Evolutionary conservation across 2,329 filamentous ascomycete species (phyloP).

Genomic region (Cladophialophora bantiana): DNA sequence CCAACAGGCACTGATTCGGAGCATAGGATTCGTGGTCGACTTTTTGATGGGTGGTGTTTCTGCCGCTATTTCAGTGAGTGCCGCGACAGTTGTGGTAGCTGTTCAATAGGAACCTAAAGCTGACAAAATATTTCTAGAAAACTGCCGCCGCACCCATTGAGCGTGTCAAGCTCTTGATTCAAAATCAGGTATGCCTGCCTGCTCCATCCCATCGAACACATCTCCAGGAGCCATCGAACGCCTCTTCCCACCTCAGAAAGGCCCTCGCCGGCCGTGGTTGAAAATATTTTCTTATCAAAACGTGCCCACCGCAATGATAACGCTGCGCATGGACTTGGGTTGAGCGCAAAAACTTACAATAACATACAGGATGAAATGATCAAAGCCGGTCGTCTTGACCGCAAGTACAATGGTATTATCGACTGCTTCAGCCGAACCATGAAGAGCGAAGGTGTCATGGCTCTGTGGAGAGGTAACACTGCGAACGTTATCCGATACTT

Average conservation of each 20-base stretch:
- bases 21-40: slow-evolving; percentile 84
- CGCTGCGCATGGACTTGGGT: neutral
- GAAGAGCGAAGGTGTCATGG: slow-evolving; percentile 88
- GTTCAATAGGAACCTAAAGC: slow-evolving; percentile 14
- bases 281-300: slow-evolving; percentile 26
- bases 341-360: slow-evolving; percentile 29
- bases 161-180: slow-evolving; percentile 99
- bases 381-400: slow-evolving; percentile 96
- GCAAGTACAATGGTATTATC: slow-evolving; percentile 89
- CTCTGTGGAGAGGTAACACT: slow-evolving; percentile 99
- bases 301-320: slow-evolving; percentile 5
- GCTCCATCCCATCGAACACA: slow-evolving; percentile 1
- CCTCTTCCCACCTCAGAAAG: slow-evolving; percentile 9
- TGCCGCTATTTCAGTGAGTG: slow-evolving; percentile 82
- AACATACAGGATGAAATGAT: slow-evolving; percentile 94
- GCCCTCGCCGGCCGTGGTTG: slow-evolving; percentile 1
- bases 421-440: slow-evolving; percentile 97
- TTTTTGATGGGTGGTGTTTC: slow-evolving; percentile 99
- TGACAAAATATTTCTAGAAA: slow-evolving; percentile 61
- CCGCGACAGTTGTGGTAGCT: neutral
- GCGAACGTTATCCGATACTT: slow-evolving; percentile 99
- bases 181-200: slow-evolving; percentile 88
- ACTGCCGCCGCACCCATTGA: slow-evolving; percentile 99
- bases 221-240: neutral
- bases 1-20: slow-evolving; percentile 23